Conservation (phyloP, 2,329 filamentous ascomycete species). For the Delphinella strobiligena region DNA sequence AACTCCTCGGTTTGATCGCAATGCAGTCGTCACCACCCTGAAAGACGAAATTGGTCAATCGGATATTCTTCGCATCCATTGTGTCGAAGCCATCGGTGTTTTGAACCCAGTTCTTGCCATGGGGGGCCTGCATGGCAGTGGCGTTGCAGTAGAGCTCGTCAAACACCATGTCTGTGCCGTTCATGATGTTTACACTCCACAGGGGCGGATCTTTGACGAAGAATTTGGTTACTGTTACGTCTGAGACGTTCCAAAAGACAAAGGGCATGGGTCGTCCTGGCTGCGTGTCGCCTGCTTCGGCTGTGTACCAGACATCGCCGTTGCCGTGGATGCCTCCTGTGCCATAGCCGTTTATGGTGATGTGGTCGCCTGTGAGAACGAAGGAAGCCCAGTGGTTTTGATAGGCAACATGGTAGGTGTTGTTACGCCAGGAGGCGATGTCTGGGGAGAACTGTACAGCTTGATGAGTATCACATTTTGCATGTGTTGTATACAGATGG, state of each 20-base stretch:
- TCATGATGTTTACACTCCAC: slow-evolving; percentile 47
- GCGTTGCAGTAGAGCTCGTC: slow-evolving; percentile 40
- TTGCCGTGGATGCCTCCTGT: slow-evolving; percentile 45
- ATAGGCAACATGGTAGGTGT: slow-evolving; percentile 41
- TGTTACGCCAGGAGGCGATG: slow-evolving; percentile 40
- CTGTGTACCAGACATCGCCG: slow-evolving; percentile 43
- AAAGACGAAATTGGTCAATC: slow-evolving; percentile 39
- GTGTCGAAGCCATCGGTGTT: slow-evolving; percentile 48
- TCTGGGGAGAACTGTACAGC: slow-evolving; percentile 33
- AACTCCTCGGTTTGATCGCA: slow-evolving; percentile 49
- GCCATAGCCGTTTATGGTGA: slow-evolving; percentile 39
- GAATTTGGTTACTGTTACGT: slow-evolving; percentile 42
- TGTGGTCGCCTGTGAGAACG: slow-evolving; percentile 37
- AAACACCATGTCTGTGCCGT: slow-evolving; percentile 41
- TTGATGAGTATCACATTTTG: too few relatives aligned
- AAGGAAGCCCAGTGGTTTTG: slow-evolving; percentile 46
- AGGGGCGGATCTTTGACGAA: slow-evolving; percentile 39
- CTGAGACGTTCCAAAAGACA: slow-evolving; percentile 45
- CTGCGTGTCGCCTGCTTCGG: slow-evolving; percentile 33
- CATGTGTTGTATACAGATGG: too few relatives aligned
- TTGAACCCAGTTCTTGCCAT: slow-evolving; percentile 44
- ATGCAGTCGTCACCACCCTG: slow-evolving; percentile 51
- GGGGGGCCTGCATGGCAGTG: slow-evolving; percentile 37
- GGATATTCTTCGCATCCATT: slow-evolving; percentile 41
- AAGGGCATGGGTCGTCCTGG: slow-evolving; percentile 46